These are phyloP conservation scores for Penicillium desertorum DNA, from an alignment of 495 filamentous ascomycete genomes.

Conservation along the genomic window DNA sequence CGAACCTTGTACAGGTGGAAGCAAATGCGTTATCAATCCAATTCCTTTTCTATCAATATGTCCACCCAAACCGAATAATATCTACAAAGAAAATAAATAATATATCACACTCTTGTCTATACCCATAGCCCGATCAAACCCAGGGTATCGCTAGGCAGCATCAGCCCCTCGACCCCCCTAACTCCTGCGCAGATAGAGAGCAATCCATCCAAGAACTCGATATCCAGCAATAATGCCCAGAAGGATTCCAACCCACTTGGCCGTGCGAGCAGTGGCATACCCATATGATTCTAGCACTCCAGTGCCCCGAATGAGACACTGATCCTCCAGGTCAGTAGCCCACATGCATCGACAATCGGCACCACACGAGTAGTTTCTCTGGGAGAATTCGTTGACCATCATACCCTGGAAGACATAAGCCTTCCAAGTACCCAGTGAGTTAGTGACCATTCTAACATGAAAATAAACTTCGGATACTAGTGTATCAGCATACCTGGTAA, in stretches of 20 bases:
- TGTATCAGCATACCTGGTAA: conserved; percentile 54
- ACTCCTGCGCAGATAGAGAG: conserved; percentile 33
- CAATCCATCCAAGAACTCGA: conserved; percentile 60
- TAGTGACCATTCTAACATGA: conserved; percentile 1
- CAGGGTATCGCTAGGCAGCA: background rate
- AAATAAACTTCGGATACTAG: background rate
- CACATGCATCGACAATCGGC: conserved; percentile 67
- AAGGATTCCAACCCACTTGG: conserved; percentile 74
- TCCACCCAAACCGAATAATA: background rate
- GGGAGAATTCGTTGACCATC: conserved; percentile 81
- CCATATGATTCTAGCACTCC: conserved; percentile 67
- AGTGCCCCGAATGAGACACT: conserved; percentile 67
- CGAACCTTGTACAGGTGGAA: background rate
- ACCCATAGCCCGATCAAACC: background rate
- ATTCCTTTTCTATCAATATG: background rate
- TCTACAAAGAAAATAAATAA: background rate
- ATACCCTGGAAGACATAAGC: conserved; percentile 84
- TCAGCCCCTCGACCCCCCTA: conserved; percentile 6
- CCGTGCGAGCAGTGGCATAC: conserved; percentile 60
- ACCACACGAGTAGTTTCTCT: conserved; percentile 61
- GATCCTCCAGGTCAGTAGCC: conserved; percentile 54
- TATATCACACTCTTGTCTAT: background rate
- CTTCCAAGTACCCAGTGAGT: conserved; percentile 6
- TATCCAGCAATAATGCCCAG: conserved; percentile 71
- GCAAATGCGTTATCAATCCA: background rate